A percentile compares a stretch with the other conserved stretches of the same genome.
Evolutionary conservation across 768 basidiomycete genomes (phyloP).

Genomic region (Russula vinacea): DNA sequence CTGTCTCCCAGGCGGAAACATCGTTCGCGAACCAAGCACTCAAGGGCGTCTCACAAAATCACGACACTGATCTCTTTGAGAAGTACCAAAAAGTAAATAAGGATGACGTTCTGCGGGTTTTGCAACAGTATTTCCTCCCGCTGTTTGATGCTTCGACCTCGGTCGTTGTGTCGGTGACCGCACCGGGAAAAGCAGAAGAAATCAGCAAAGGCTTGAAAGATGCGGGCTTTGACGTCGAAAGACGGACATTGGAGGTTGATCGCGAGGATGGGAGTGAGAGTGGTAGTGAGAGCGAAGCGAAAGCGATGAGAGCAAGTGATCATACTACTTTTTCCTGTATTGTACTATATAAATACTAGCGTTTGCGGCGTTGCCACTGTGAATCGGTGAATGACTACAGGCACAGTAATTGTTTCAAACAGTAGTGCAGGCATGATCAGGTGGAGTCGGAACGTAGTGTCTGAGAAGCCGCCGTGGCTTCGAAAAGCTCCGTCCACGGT

Average conservation of each 20-base stretch:
- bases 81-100: slow-evolving; percentile 78
- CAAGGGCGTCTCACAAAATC: slow-evolving; percentile 73
- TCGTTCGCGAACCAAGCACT: slow-evolving; percentile 91
- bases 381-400: too few relatives aligned
- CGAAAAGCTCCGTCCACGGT: not conserved
- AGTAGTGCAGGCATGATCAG: too few relatives aligned
- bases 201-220: slow-evolving; percentile 59
- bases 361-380: too few relatives aligned
- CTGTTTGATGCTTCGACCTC: slow-evolving; percentile 77
- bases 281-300: slow-evolving; percentile 39
- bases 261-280: slow-evolving; percentile 46
- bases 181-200: slow-evolving; percentile 73
- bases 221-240: slow-evolving; percentile 78
- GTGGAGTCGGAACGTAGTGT: too few relatives aligned
- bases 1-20: slow-evolving; percentile 56
- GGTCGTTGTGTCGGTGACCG: slow-evolving; percentile 76
- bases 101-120: slow-evolving; percentile 65
- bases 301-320: slow-evolving; percentile 4
- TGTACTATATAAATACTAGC: slow-evolving; percentile 10
- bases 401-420: too few relatives aligned
- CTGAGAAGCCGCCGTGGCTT: not conserved
- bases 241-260: slow-evolving; percentile 61
- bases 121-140: slow-evolving; percentile 76
- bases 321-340: slow-evolving; percentile 21
- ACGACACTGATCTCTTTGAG: slow-evolving; percentile 73